A percentile compares a stretch with the other conserved stretches of the same genome.
Evolutionary conservation across 2,329 filamentous ascomycete species (phyloP).

Genomic region (Clonostachys solani): DNA sequence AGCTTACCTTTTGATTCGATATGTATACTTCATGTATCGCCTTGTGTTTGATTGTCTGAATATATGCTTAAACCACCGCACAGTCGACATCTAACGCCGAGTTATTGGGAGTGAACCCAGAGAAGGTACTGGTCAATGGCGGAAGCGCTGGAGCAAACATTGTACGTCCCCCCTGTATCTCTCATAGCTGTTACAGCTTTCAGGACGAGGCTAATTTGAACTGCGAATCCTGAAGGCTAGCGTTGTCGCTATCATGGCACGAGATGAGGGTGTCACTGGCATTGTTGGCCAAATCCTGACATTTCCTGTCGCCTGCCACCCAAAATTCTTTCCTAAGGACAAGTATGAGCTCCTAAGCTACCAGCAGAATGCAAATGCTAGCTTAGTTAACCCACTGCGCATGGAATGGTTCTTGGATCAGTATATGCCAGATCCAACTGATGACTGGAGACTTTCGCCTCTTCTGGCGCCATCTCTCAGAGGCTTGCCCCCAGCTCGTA

Average conservation of each 20-base stretch:
- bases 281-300: conserved; percentile 24
- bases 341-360: conserved; percentile 28
- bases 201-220: not conserved
- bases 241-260: conserved; percentile 19
- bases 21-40: not conserved
- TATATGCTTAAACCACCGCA: no score
- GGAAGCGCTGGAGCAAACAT: conserved; percentile 28
- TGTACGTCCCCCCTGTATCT: conserved; percentile 9
- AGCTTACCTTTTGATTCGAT: not conserved
- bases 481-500: conserved; percentile 23
- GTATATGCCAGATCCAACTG: conserved; percentile 19
- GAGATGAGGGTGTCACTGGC: conserved; percentile 21
- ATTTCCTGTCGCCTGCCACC: conserved; percentile 28
- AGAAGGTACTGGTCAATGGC: conserved; percentile 27
- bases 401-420: conserved; percentile 27
- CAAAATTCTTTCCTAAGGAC: conserved; percentile 22
- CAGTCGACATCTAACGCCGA: conserved; percentile 20
- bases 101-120: conserved; percentile 20
- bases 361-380: conserved; percentile 21
- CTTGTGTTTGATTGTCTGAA: not conserved
- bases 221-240: conserved; percentile 11
- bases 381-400: conserved; percentile 16
- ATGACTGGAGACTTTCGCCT: conserved; percentile 20
- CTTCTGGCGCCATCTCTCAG: conserved; percentile 21
- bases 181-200: not conserved